These are phyloP conservation scores for Tricholomella constricta DNA, from an alignment of 768 basidiomycete species.

Conservation along the genomic window DNA sequence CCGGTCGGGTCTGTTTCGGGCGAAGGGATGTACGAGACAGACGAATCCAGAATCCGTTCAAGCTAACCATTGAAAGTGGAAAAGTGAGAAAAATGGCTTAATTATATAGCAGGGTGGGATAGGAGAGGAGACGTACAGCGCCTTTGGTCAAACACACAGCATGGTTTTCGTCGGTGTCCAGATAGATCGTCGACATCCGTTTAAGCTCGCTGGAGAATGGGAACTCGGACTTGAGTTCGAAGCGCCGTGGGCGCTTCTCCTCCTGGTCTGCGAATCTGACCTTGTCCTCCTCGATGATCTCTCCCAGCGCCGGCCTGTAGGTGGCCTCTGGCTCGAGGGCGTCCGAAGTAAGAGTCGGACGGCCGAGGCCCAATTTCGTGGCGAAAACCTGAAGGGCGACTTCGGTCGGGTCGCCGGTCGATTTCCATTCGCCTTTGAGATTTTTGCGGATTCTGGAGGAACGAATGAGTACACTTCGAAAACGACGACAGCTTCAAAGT, in stretches of 20 bases:
- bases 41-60: slow-evolving; percentile 52
- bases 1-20: slow-evolving; percentile 25
- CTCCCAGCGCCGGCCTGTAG: slow-evolving; percentile 25
- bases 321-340: slow-evolving; percentile 18
- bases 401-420: slow-evolving; percentile 58
- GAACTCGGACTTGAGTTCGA: slow-evolving; percentile 36
- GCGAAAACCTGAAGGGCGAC: slow-evolving; percentile 60
- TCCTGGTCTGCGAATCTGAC: slow-evolving; percentile 21
- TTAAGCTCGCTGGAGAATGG: slow-evolving; percentile 55
- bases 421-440: slow-evolving; percentile 44
- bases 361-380: slow-evolving; percentile 47
- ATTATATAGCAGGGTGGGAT: neutral
- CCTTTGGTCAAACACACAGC: slow-evolving; percentile 36
- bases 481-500: neutral
- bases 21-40: slow-evolving; percentile 32
- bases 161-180: slow-evolving; percentile 26
- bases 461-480: too few species aligned
- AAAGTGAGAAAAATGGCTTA: neutral
- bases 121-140: slow-evolving; percentile 29
- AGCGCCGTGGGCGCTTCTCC: slow-evolving; percentile 21
- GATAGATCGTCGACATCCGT: slow-evolving; percentile 47
- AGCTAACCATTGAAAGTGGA: too few species aligned
- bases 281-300: slow-evolving; percentile 29
- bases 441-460: slow-evolving; percentile 41
- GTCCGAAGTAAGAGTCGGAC: slow-evolving; percentile 29